These are phyloP conservation scores for Pyrenochaeta sp. DNA, from an alignment of 2,329 filamentous ascomycete species.

Conservation along the genomic window DNA sequence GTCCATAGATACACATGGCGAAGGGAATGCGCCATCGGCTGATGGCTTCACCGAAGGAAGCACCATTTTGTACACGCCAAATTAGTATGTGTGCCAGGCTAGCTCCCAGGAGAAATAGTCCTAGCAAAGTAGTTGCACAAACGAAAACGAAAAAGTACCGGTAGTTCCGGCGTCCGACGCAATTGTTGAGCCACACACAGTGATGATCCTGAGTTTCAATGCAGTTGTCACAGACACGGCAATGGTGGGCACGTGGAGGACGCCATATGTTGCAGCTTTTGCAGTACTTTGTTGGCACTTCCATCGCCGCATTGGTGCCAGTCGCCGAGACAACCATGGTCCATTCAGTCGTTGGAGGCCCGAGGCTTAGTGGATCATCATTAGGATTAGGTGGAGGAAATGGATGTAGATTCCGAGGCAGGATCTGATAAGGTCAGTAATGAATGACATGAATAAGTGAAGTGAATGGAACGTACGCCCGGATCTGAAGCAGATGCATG, in stretches of 20 bases:
- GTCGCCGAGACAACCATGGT: slow-evolving; percentile 85
- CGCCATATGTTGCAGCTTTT: slow-evolving; percentile 98
- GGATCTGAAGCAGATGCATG: slow-evolving; percentile 93
- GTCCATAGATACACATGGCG: slow-evolving; percentile 85
- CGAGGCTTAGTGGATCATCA: slow-evolving; percentile 82
- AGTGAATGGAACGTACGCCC: slow-evolving; percentile 71
- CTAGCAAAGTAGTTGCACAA: slow-evolving; percentile 77
- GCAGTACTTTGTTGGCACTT: slow-evolving; percentile 98
- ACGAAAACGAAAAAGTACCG: slow-evolving; percentile 97
- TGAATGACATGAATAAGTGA: neutral
- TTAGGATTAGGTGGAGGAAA: slow-evolving; percentile 79
- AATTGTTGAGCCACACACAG: slow-evolving; percentile 99
- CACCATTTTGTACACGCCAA: slow-evolving; percentile 69
- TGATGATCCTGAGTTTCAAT: slow-evolving; percentile 98
- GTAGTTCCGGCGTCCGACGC: slow-evolving; percentile 95
- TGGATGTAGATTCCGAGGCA: slow-evolving; percentile 89
- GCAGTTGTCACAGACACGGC: slow-evolving; percentile 95
- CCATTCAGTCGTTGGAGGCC: slow-evolving; percentile 92
- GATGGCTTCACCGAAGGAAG: slow-evolving; percentile 75
- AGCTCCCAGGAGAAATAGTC: slow-evolving; percentile 77
- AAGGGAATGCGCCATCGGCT: slow-evolving; percentile 80
- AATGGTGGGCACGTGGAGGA: slow-evolving; percentile 93
- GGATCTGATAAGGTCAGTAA: slow-evolving; percentile 68
- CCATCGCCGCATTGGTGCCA: slow-evolving; percentile 83
- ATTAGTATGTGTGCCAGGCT: slow-evolving; percentile 82